These are phyloP conservation scores for Leishmania turanica DNA, from an alignment of 208 protist species.

Conservation along the genomic window DNA sequence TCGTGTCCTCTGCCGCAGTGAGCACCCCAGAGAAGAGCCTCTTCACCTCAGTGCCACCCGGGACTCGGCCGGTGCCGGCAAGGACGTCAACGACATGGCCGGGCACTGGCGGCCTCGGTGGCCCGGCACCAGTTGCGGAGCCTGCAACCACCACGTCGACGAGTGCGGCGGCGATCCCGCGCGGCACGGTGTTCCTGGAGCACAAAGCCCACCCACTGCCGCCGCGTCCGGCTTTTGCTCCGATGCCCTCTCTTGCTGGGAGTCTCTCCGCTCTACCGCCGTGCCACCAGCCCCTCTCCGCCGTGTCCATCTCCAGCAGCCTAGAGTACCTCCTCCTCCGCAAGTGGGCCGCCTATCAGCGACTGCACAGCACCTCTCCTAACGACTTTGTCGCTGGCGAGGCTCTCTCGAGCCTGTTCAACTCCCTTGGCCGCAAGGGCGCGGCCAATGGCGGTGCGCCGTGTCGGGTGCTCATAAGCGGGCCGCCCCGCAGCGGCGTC, in stretches of 20 bases:
- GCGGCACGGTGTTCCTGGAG: slow-evolving; percentile 27
- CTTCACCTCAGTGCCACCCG: not conserved
- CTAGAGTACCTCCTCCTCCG: slow-evolving; percentile 36
- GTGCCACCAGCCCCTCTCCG: slow-evolving; percentile 13
- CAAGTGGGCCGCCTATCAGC: slow-evolving; percentile 35
- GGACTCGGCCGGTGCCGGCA: not conserved
- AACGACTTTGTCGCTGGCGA: slow-evolving; percentile 27
- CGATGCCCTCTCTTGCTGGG: not conserved
- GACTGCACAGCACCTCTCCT: slow-evolving; percentile 22
- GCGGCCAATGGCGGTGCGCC: not conserved
- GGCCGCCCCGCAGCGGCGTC: slow-evolving; percentile 69
- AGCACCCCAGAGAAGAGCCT: not conserved
- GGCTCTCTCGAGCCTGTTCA: slow-evolving; percentile 18
- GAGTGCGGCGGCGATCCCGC: not conserved
- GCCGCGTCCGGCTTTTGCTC: slow-evolving; percentile 17
- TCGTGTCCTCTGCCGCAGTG: not conserved
- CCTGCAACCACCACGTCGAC: not conserved
- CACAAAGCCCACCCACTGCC: slow-evolving; percentile 19
- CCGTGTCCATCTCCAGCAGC: slow-evolving; percentile 17
- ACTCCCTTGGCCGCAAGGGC: not conserved
- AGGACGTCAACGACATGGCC: not conserved
- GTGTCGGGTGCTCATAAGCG: slow-evolving; percentile 55
- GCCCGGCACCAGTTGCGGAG: not conserved
- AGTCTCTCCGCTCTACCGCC: not conserved
- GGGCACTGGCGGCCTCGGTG: not conserved